Percentiles rank a stretch among this genome's conserved stretches.
phyloP scores from a whole-genome alignment of 163 green algal genomes.

The Prototheca wickerhamii region DNA sequence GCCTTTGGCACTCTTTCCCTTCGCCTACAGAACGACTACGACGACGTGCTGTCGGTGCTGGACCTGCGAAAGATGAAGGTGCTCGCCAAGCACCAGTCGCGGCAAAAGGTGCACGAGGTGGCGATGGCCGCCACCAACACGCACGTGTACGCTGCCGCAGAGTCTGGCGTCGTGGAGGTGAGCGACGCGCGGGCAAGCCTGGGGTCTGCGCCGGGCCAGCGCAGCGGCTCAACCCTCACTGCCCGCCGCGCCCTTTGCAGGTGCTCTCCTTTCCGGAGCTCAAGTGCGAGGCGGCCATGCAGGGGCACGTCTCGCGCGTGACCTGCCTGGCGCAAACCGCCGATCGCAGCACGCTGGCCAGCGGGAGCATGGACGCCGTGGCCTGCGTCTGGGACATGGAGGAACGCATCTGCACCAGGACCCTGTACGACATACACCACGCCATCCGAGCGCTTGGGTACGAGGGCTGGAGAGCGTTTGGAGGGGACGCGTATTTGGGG shows the following conservation, averaged over 20 bases:
- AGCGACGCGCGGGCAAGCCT: not conserved
- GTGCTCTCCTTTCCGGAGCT: slow-evolving; percentile 21
- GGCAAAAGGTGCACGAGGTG: slow-evolving; percentile 6
- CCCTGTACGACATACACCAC: slow-evolving; percentile 20
- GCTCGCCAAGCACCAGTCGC: slow-evolving; percentile 6
- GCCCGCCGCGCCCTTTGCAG: too few relatives aligned
- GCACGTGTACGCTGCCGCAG: too few relatives aligned
- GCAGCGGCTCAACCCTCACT: too few relatives aligned
- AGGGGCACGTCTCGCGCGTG: slow-evolving; percentile 25
- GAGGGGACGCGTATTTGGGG: not conserved
- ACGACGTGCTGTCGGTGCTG: slow-evolving; percentile 15
- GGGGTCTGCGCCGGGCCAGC: not conserved
- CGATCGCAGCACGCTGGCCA: slow-evolving; percentile 20
- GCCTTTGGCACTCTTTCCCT: not conserved
- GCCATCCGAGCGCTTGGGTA: slow-evolving; percentile 10
- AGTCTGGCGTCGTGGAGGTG: too few relatives aligned
- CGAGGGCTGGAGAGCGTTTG: not conserved
- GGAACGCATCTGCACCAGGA: slow-evolving; percentile 16
- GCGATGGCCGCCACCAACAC: slow-evolving; percentile 2
- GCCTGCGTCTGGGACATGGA: slow-evolving; percentile 23
- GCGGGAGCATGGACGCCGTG: slow-evolving; percentile 22
- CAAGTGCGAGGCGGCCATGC: slow-evolving; percentile 4
- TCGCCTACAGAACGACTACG: not conserved
- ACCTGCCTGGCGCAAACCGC: slow-evolving; percentile 19
- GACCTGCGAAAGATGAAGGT: slow-evolving; percentile 21